These are phyloP conservation scores for Trypanosoma lewisi DNA, from an alignment of 208 protist genomes.

Conservation along the genomic window DNA sequence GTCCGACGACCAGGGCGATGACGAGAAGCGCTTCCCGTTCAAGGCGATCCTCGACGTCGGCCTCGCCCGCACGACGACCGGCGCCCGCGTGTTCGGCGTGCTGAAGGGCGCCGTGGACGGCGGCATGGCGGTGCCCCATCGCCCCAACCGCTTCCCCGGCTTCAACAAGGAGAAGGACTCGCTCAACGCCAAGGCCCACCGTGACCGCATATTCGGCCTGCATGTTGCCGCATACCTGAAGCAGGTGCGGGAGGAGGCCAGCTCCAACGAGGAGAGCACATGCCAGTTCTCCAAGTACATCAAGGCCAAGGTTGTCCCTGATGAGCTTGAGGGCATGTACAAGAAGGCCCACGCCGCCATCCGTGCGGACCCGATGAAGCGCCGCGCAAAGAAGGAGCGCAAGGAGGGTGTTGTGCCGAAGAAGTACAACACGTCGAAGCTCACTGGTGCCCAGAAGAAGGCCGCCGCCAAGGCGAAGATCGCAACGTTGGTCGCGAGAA, in stretches of 20 bases:
- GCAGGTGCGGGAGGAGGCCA: constrained; percentile 93
- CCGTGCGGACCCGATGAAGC: constrained; percentile 90
- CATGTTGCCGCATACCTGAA: constrained; percentile 99
- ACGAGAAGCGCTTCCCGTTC: constrained; percentile 94
- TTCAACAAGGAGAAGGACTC: constrained; percentile 90
- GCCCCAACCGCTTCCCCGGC: constrained; percentile 94
- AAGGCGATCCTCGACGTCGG: constrained; percentile 97
- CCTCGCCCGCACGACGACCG: constrained; percentile 96
- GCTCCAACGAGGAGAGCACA: constrained; percentile 88
- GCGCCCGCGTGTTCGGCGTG: constrained; percentile 92
- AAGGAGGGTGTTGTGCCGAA: constrained; percentile 36
- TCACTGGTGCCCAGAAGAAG: constrained; percentile 52
- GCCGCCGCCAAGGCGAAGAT: constrained; percentile 69
- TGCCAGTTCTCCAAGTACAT: constrained; percentile 96
- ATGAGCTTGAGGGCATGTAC: constrained; percentile 95
- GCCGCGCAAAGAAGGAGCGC: constrained; percentile 55
- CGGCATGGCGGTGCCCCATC: constrained; percentile 97
- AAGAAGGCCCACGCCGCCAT: constrained; percentile 93
- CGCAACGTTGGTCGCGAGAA: constrained; percentile 51
- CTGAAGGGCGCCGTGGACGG: constrained; percentile 97
- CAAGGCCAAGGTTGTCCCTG: constrained; percentile 84
- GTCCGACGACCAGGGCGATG: constrained; percentile 80
- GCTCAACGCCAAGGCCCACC: constrained; percentile 91
- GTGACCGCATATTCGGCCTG: constrained; percentile 96
- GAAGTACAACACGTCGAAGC: constrained; percentile 53